Conservation (phyloP, 2,329 filamentous ascomycete genomes). For the Emydomyces testavorans region DNA sequence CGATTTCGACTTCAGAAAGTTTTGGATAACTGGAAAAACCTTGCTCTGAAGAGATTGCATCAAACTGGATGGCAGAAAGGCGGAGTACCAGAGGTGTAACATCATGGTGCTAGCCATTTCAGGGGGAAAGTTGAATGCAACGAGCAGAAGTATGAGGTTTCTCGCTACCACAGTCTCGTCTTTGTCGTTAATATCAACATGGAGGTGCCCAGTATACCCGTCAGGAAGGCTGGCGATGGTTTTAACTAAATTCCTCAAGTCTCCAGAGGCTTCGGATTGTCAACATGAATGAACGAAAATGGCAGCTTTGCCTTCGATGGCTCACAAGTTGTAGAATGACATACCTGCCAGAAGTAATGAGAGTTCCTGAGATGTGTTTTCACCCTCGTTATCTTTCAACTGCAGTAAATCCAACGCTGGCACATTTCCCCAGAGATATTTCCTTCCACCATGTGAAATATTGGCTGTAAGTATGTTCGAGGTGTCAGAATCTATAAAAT, state of each 20-base stretch:
- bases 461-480: background rate
- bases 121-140: constrained; percentile 20
- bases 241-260: constrained; percentile 36
- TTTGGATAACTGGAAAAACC: constrained; percentile 26
- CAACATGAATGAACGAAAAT: too few species aligned
- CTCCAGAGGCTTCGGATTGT: constrained; percentile 36
- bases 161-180: constrained; percentile 32
- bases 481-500: constrained; percentile 18
- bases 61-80: constrained; percentile 20
- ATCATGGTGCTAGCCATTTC: constrained; percentile 25
- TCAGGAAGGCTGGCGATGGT: constrained; percentile 28
- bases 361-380: constrained; percentile 18
- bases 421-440: constrained; percentile 34
- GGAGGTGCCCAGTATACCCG: constrained; percentile 20
- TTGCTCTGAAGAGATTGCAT: constrained; percentile 16
- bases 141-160: constrained; percentile 34
- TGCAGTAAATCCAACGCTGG: constrained; percentile 33
- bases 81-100: constrained; percentile 40
- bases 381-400: constrained; percentile 24
- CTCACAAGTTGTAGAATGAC: constrained; percentile 5
- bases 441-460: constrained; percentile 17
- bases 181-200: constrained; percentile 32
- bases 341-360: constrained; percentile 29
- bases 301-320: too few species aligned
- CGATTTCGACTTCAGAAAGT: constrained; percentile 3